phyloP scores from a whole-genome alignment of 176 grass and related monocot genomes.

The Lolium multiflorum region DNA sequence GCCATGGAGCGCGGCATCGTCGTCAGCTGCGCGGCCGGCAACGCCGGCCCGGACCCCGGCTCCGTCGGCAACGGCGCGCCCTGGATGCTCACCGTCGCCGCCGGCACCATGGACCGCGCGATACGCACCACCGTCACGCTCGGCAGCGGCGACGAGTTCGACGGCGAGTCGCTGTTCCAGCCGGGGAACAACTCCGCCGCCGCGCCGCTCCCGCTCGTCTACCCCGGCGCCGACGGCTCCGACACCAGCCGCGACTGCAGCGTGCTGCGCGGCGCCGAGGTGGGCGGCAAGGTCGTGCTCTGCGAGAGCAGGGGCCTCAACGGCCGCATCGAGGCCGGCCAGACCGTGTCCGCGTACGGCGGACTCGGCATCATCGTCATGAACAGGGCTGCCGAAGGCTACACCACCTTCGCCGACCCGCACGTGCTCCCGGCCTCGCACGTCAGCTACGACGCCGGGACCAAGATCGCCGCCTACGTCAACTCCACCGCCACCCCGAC shows the following conservation, averaged over 20 bases:
- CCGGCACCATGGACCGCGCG: constrained; percentile 71
- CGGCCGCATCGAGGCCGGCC: constrained; percentile 55
- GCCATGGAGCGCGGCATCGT: constrained; percentile 83
- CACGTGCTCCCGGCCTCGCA: constrained; percentile 71
- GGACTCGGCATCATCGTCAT: constrained; percentile 69
- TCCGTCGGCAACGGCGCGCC: constrained; percentile 73
- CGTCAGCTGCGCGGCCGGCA: constrained; percentile 83
- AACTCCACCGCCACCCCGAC: constrained; percentile 61
- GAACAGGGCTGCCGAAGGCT: constrained; percentile 55
- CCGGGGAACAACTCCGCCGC: constrained; percentile 36
- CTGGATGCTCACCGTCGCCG: constrained; percentile 91
- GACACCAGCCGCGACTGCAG: constrained; percentile 64
- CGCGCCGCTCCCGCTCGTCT: constrained; percentile 53
- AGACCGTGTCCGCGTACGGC: constrained; percentile 54
- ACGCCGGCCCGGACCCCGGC: constrained; percentile 48
- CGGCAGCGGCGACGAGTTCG: constrained; percentile 67
- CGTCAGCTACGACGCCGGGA: constrained; percentile 59
- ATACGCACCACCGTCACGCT: constrained; percentile 73
- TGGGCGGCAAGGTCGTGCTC: constrained; percentile 64
- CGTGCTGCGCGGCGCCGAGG: constrained; percentile 54
- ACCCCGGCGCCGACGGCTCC: constrained; percentile 50
- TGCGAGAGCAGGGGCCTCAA: constrained; percentile 64
- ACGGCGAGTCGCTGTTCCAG: constrained; percentile 84
- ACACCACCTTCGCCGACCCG: constrained; percentile 62
- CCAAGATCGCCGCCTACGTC: constrained; percentile 55